Conservation (phyloP, 257 asterid genomes). For the Linderniella brevidens region DNA sequence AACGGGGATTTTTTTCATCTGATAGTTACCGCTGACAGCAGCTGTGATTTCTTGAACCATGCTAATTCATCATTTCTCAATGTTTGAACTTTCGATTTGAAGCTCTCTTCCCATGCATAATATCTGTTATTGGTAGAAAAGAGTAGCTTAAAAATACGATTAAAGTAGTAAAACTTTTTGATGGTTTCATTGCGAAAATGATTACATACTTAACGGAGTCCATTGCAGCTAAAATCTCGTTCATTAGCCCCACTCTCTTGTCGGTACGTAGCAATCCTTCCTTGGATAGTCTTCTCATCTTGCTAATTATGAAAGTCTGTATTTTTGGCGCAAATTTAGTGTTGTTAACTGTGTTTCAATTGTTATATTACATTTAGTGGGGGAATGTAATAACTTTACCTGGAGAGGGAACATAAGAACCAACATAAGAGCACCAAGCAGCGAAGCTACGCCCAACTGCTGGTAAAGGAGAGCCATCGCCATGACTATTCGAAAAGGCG, state of each 20-base stretch:
- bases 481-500: constrained; percentile 70
- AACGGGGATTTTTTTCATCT: constrained; percentile 64
- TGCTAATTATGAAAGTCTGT: constrained; percentile 68
- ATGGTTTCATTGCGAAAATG: background rate
- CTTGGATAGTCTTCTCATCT: constrained; percentile 54
- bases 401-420: constrained; percentile 76
- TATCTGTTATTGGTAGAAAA: constrained; percentile 24
- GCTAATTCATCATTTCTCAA: constrained; percentile 56
- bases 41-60: constrained; percentile 66
- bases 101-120: constrained; percentile 85
- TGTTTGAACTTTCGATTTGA: constrained; percentile 48
- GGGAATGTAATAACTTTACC: constrained; percentile 20
- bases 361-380: background rate
- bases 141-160: constrained; percentile 4
- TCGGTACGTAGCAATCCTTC: constrained; percentile 71
- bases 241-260: constrained; percentile 70
- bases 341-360: background rate
- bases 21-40: constrained; percentile 53
- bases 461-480: constrained; percentile 86
- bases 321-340: constrained; percentile 4
- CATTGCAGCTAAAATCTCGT: constrained; percentile 79
- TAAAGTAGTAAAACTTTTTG: background rate
- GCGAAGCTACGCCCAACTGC: constrained; percentile 86
- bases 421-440: constrained; percentile 62
- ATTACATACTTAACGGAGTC: constrained; percentile 70